Evolutionary conservation across 768 basidiomycete genomes (phyloP), one percentile per base, ranked within the genome.

Genomic region (Pisolithus orientalis): DNA sequence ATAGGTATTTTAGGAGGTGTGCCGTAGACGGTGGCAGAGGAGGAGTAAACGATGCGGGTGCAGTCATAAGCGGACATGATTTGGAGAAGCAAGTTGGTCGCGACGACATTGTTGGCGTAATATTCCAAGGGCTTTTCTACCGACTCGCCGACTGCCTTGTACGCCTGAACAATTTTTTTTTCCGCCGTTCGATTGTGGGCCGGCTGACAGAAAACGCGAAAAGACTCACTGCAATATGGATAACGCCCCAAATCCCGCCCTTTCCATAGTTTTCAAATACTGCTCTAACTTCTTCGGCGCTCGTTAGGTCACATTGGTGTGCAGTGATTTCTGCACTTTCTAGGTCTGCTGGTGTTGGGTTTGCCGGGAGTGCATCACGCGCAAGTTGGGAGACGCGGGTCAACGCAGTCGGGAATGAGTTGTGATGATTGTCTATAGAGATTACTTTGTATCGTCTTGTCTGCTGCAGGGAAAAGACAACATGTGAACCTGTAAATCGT

Each of bases 131-230:
- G 96, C 48, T 90, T 85, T 72, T 96, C 90, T 16, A 87, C 86
- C 14, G 92, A 94, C 70, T 99, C 96, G 40, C 96, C 96, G 45
- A 99, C 96, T 17, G 94, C 93, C 75, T 99, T 99, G 76, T 90
- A 85, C 4, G 96, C 96, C 91, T 94, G 62, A 32, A 56, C 44
- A 43, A n/a, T n/a, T 52, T 53, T 34, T 25, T 9, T 45, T 21
- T 40, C 49, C 34, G 45, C 24, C 40, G 10, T 34, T 34, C 2
- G 25, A 13, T 21, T 8, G 16, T 14, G 17, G 27, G 24, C 14
- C 40, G 28, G 40, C 16, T 17, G 24, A 37, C 14, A 44, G 21
- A 47, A 14, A 14, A 34, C 24, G 39, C 34, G 6, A 16, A 24
- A 50, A 39, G 52, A 80, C 87, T 65, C 60, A 93, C 91, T 21